phyloP scores from a whole-genome alignment of 2,329 filamentous ascomycete genomes.

The Pestalotiopsis sp. region DNA sequence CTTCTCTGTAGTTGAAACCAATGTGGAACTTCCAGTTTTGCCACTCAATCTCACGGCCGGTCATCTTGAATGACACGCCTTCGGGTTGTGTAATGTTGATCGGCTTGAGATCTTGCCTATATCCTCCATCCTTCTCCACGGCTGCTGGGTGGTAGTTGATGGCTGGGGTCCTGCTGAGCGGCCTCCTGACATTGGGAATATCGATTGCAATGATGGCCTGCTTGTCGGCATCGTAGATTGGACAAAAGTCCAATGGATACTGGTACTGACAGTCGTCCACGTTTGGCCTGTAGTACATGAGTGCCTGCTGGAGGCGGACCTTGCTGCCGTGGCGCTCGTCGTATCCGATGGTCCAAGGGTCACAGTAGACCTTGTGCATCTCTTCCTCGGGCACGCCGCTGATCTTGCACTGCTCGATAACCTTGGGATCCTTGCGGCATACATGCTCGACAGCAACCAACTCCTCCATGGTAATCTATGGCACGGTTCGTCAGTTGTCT shows the following conservation, averaged over 20 bases:
- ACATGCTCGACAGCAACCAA: slow-evolving; percentile 77
- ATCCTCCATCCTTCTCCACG: slow-evolving; percentile 74
- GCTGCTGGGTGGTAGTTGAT: slow-evolving; percentile 79
- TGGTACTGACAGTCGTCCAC: slow-evolving; percentile 87
- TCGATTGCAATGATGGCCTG: slow-evolving; percentile 81
- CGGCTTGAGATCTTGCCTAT: slow-evolving; percentile 77
- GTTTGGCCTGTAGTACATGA: slow-evolving; percentile 93
- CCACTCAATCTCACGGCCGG: slow-evolving; percentile 76
- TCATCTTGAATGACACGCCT: slow-evolving; percentile 81
- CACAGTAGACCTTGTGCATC: slow-evolving; percentile 96
- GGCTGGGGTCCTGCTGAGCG: slow-evolving; percentile 68
- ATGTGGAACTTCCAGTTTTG: slow-evolving; percentile 94
- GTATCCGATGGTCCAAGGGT: slow-evolving; percentile 94
- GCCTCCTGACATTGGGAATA: slow-evolving; percentile 74
- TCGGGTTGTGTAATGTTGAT: slow-evolving; percentile 87
- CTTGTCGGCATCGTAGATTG: slow-evolving; percentile 82
- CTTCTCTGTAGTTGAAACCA: slow-evolving; percentile 93
- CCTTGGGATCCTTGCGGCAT: slow-evolving; percentile 74
- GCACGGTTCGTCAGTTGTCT: slow-evolving; percentile 12
- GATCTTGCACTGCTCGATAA: slow-evolving; percentile 87
- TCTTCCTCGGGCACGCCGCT: slow-evolving; percentile 78
- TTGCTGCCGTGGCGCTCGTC: slow-evolving; percentile 83
- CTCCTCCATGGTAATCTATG: slow-evolving; percentile 86
- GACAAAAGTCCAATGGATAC: slow-evolving; percentile 90
- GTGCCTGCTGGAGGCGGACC: slow-evolving; percentile 81